Conservation (phyloP, 805 yeast genomes). For the Hanseniaspora hatyaiensis region DNA sequence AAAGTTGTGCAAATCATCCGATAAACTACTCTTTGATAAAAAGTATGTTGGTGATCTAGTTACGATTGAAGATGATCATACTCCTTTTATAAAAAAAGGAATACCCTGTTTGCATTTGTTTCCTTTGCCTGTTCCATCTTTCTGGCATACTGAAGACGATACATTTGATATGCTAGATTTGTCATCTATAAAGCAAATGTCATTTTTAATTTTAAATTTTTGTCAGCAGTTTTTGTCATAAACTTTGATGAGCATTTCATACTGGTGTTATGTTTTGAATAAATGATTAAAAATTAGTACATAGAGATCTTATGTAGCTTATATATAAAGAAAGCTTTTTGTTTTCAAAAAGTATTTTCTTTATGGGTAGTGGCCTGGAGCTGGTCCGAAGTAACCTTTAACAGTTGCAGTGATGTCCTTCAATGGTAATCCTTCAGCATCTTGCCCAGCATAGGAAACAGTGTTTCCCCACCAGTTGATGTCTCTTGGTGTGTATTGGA, state of each 20-base stretch:
- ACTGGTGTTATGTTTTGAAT: not conserved
- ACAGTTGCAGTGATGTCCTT: conserved; percentile 18
- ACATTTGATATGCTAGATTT: conserved; percentile 35
- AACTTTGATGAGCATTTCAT: not conserved
- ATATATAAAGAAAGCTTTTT: no score
- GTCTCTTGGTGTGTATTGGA: conserved; percentile 36
- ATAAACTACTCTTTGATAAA: not conserved
- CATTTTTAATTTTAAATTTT: conserved; percentile 33
- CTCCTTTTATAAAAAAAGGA: conserved; percentile 39
- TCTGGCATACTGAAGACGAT: conserved; percentile 45
- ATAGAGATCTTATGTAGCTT: not conserved
- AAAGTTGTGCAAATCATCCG: not conserved
- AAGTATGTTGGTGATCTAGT: conserved; percentile 5
- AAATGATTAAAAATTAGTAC: no score
- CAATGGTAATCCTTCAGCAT: conserved; percentile 19
- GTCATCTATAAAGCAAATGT: conserved; percentile 37
- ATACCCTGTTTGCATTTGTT: conserved; percentile 43
- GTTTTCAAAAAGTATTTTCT: no score
- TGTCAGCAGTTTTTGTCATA: conserved; percentile 27
- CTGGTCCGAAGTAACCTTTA: conserved; percentile 24
- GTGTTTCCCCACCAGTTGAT: conserved; percentile 51
- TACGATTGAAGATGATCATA: conserved; percentile 40
- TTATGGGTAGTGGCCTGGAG: conserved; percentile 28
- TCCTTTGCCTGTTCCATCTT: conserved; percentile 40
- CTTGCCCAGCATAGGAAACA: conserved; percentile 29